Evolutionary conservation across 2,329 filamentous ascomycete species (phyloP).

Genomic region (Xylariaceae sp.): DNA sequence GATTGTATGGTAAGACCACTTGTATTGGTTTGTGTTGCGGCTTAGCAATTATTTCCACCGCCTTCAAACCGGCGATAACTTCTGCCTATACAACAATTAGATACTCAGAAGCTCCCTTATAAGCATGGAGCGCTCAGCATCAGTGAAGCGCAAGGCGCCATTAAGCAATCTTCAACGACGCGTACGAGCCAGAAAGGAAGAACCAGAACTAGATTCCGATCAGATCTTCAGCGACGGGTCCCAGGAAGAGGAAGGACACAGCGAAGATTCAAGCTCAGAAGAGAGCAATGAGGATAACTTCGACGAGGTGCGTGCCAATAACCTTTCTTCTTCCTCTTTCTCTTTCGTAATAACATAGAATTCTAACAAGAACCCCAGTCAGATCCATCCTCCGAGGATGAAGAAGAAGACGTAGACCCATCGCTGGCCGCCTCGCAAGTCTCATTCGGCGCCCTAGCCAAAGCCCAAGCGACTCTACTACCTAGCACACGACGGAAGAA

Average conservation of each 20-base stretch:
- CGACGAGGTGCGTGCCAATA: constrained; percentile 29
- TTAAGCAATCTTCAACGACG: constrained; percentile 44
- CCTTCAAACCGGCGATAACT: not conserved
- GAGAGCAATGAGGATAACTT: constrained; percentile 37
- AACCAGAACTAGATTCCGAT: constrained; percentile 45
- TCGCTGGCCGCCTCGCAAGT: constrained; percentile 60
- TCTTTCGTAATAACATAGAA: not conserved
- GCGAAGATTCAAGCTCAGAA: constrained; percentile 39
- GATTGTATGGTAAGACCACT: too few relatives aligned
- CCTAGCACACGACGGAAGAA: constrained; percentile 40
- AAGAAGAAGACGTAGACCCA: constrained; percentile 40
- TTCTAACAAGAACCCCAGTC: constrained; percentile 24
- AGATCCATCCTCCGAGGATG: constrained; percentile 38
- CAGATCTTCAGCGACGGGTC: constrained; percentile 39
- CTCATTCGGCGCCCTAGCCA: constrained; percentile 88
- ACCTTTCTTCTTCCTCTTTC: not conserved
- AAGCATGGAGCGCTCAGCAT: constrained; percentile 27
- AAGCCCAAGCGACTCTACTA: constrained; percentile 74
- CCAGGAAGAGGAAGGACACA: constrained; percentile 36
- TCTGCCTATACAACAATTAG: not conserved
- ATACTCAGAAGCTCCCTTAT: not conserved
- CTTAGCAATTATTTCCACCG: too few relatives aligned
- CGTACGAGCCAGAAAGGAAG: constrained; percentile 48
- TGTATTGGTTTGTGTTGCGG: too few relatives aligned
- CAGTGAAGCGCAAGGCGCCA: constrained; percentile 46